Evolutionary conservation across 305 asterid genomes (phyloP).

Genomic region (Lippia alba): DNA sequence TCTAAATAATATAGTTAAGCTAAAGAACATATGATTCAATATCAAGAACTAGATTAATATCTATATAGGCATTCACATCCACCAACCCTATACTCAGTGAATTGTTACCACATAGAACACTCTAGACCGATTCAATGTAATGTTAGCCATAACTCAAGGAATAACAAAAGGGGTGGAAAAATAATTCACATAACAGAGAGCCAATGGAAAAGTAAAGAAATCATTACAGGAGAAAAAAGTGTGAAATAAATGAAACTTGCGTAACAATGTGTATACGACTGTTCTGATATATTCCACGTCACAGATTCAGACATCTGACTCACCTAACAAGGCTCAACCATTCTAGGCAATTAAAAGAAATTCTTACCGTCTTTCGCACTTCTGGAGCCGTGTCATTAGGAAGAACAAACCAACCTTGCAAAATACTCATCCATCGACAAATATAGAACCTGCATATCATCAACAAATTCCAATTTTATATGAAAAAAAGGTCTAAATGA

Average conservation of each 20-base stretch:
- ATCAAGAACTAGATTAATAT: background rate
- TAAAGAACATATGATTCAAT: background rate
- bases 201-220: background rate
- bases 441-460: slow-evolving; percentile 62
- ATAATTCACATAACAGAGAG: slow-evolving; percentile 27
- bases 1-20: slow-evolving; percentile 5
- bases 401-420: slow-evolving; percentile 91
- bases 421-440: slow-evolving; percentile 86
- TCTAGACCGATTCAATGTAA: slow-evolving; percentile 5
- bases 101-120: background rate
- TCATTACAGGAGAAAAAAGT: slow-evolving; percentile 15
- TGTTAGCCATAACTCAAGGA: slow-evolving; percentile 2
- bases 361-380: slow-evolving; percentile 92
- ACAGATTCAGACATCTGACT: slow-evolving; percentile 9
- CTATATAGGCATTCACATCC: slow-evolving; percentile 11
- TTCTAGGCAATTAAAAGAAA: slow-evolving; percentile 10
- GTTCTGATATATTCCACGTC: background rate
- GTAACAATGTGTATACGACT: slow-evolving; percentile 5
- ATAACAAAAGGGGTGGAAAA: slow-evolving; percentile 11
- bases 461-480: slow-evolving; percentile 1
- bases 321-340: background rate
- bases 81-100: too few species aligned
- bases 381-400: slow-evolving; percentile 84
- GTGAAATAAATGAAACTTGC: background rate
- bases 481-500: slow-evolving; percentile 19